Evolutionary conservation across 2,329 filamentous ascomycete species (phyloP), one percentile per base, ranked within the genome.

Genomic region (Periglandula ipomoeae): DNA sequence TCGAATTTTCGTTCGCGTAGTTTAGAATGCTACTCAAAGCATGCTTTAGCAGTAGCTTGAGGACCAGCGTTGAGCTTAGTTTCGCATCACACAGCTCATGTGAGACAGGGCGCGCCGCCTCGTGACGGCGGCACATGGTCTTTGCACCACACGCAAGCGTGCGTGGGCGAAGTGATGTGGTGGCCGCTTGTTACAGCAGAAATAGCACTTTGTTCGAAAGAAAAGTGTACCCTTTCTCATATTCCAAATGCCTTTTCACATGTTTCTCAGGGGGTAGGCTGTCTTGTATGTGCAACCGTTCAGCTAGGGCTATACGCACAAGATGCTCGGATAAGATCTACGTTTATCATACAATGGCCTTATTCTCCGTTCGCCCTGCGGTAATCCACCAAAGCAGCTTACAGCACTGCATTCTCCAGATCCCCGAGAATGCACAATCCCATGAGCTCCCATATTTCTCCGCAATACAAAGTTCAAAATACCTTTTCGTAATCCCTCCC

Each of bases 61-160:
- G 8, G 9, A 11, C 17, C 35, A 38, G 3, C 35, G n/a, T 20
- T 39, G 37, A 5, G n/a, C 19, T 11, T 20, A 38, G 10, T 10
- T 39, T 39, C 22, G 35, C 43, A 20, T 37, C 40, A 37, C 40
- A 37, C 37, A 42, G 38, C 46, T 43, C 46, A 48, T 48, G 46
- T 48, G 46, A 48, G 46, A 43, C 30, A 37, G 9, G 26, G 30
- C 32, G 9, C 46, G 22, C 22, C 38, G 43, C 39, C 39, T 42
- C 30, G 46, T 48, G 46, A 43, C 27, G 46, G 26, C 17, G 41
- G 41, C 41, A 44, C 27, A 44, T 44, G 41, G 27, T 17, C 5
- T 6, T 41, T 13, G 39, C 7, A 11, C 17, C 30, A 41, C 20
- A 23, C 20, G 39, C 6, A n/a, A 38, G 20, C 13, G 11, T 24